Conservation (phyloP, 1,284 basidiomycete genomes). For the Ganoderma multipileum region DNA sequence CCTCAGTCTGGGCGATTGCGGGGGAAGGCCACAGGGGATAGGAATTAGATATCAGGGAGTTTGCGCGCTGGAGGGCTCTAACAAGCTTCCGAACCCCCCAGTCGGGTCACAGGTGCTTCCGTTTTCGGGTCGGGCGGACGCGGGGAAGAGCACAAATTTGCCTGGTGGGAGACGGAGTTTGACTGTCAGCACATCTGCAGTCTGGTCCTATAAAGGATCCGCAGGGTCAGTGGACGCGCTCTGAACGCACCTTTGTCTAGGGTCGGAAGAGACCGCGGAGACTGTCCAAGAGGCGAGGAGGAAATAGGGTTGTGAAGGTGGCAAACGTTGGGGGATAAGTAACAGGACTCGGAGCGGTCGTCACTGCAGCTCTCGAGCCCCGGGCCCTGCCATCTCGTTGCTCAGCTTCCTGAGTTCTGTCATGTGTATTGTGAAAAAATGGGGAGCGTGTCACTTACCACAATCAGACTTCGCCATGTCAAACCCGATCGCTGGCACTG, state of each 20-base stretch:
- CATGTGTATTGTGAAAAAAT: background rate
- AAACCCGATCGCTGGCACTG: background rate
- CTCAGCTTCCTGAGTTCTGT: background rate
- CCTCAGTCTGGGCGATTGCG: background rate
- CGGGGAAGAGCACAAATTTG: background rate
- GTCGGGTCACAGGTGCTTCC: background rate
- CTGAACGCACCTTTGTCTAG: background rate
- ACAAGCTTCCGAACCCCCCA: background rate
- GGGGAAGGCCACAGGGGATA: background rate
- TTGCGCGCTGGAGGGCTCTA: background rate
- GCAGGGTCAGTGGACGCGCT: background rate
- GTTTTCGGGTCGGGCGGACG: background rate
- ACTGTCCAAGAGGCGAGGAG: background rate
- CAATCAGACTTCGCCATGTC: background rate
- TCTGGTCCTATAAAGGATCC: background rate
- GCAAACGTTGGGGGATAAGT: background rate
- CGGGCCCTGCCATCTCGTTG: no score
- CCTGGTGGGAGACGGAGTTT: background rate
- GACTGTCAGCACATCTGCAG: background rate
- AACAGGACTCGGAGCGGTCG: background rate
- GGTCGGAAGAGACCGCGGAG: background rate
- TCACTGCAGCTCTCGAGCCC: background rate
- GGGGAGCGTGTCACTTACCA: background rate
- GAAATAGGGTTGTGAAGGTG: background rate
- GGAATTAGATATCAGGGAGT: background rate